Evolutionary conservation across 2,329 filamentous ascomycete species (phyloP), one percentile per base, ranked within the genome.

Genomic region (Colletotrichum sp.): DNA sequence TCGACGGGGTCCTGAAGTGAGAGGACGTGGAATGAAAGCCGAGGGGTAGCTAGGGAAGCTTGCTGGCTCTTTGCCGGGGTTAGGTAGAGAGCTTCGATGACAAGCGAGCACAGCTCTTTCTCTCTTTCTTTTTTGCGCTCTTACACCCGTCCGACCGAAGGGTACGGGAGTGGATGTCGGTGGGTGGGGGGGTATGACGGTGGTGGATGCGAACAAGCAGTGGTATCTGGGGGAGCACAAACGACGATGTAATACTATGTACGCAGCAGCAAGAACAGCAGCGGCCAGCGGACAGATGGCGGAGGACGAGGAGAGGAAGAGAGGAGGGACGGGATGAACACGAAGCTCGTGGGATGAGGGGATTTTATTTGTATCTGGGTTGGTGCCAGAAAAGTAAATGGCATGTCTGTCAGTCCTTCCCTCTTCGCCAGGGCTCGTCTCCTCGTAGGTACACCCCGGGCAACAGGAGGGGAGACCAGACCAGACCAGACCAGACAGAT

Each of bases 21-120:
- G 43, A 62, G 10, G 55, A 58, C 25, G 13, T 58, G 55, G 27
- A 32, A 22, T 18, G 52, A 32, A 65, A 68, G 70, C 52, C 64
- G 55, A 73, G 70, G 70, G 36, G 52, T 65, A 61, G 60, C 67
- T 61, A 22, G n/a, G 64, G 61, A 58, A 61, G 61, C 67, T 66
- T 43, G 66, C 28, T 36, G 22, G 22, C 30, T 39, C 66, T 70
- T 58, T 70, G n/a, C 43, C 60, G 71, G 71, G 28, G 39, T 25
- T 64, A 43, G 34, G 6, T 22, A 52, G 62, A 65, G 70, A 62
- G 70, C 70, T 71, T 71, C 58, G 8, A 39, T 60, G 52, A 74
- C 71, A 71, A 69, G 71, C 58, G 72, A 75, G 73, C 69, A 64
- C 73, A 73, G 69, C 70, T 73, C 64, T 73, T 43, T 43, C 66